Percentiles rank a stretch among this genome's conserved stretches.
Evolutionary conservation across 2,329 filamentous ascomycete species (phyloP).

Genomic region (Aquanectria penicillioides): DNA sequence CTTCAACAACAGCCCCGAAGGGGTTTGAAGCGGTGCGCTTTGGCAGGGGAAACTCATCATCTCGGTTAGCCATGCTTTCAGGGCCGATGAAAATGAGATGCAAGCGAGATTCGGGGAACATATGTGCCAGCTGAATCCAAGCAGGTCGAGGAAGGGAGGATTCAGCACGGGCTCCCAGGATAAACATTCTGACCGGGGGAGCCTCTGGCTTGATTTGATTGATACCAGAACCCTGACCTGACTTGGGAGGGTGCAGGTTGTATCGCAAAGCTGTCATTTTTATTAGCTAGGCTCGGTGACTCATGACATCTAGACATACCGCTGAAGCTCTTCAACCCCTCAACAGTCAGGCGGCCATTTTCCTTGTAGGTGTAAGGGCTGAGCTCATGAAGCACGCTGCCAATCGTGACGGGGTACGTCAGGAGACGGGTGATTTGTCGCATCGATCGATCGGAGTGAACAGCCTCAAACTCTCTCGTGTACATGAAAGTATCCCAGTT

Average conservation of each 20-base stretch:
- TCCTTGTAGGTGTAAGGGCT: slow-evolving; percentile 88
- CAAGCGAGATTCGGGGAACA: slow-evolving; percentile 92
- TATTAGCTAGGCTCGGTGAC: slow-evolving; percentile 1
- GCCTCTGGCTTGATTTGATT: slow-evolving; percentile 85
- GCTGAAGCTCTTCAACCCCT: slow-evolving; percentile 93
- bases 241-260: slow-evolving; percentile 86
- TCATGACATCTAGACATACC: slow-evolving; percentile 64
- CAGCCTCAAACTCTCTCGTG: slow-evolving; percentile 87
- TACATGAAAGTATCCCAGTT: slow-evolving; percentile 99
- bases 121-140: slow-evolving; percentile 92
- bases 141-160: slow-evolving; percentile 93
- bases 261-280: slow-evolving; percentile 79
- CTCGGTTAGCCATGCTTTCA: slow-evolving; percentile 94
- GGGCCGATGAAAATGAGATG: slow-evolving; percentile 96
- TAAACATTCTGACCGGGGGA: slow-evolving; percentile 90
- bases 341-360: slow-evolving; percentile 80
- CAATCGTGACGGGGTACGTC: slow-evolving; percentile 93
- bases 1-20: slow-evolving; percentile 93
- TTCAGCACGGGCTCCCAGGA: slow-evolving; percentile 95
- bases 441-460: slow-evolving; percentile 91
- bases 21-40: slow-evolving; percentile 86
- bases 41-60: slow-evolving; percentile 91
- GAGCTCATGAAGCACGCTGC: slow-evolving; percentile 90
- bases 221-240: slow-evolving; percentile 78
- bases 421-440: slow-evolving; percentile 91